Percentiles rank a stretch among this genome's conserved stretches.
phyloP scores from a whole-genome alignment of 2,329 filamentous ascomycete species.

The Venturia asperata region DNA sequence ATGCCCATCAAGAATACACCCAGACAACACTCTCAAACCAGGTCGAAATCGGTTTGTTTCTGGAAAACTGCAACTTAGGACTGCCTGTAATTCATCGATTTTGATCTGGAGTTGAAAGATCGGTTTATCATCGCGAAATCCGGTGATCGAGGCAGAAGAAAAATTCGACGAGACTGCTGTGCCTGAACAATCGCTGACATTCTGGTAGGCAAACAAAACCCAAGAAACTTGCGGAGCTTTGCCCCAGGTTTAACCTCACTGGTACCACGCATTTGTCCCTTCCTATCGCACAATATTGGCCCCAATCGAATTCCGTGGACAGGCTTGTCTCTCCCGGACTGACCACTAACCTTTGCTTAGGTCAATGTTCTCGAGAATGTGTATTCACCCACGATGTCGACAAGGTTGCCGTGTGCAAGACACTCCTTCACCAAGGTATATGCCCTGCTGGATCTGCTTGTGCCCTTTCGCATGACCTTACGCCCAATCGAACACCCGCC shows the following conservation, averaged over 20 bases:
- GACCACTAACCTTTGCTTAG: slow-evolving; percentile 16
- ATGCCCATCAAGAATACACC: no score
- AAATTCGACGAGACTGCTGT: no score
- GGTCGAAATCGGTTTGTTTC: no score
- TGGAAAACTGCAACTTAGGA: no score
- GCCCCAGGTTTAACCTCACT: slow-evolving; percentile 16
- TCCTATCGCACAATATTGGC: neutral
- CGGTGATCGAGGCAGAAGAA: no score
- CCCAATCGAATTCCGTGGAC: neutral
- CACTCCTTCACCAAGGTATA: slow-evolving; percentile 69
- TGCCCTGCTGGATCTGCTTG: slow-evolving; percentile 74
- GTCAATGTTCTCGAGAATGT: slow-evolving; percentile 50
- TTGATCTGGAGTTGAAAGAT: no score
- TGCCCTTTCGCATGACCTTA: slow-evolving; percentile 83
- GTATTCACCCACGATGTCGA: slow-evolving; percentile 74
- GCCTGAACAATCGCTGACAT: neutral
- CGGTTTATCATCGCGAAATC: no score
- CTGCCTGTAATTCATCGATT: no score
- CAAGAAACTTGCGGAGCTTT: slow-evolving; percentile 11
- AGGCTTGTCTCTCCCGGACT: slow-evolving; percentile 5
- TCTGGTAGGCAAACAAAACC: neutral
- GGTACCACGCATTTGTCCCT: slow-evolving; percentile 17
- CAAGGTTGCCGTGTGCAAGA: slow-evolving; percentile 86
- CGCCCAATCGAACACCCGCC: slow-evolving; percentile 73
- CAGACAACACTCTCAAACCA: no score